These are phyloP conservation scores for Bipolaris oryzae DNA, from an alignment of 2,329 filamentous ascomycete genomes.

Conservation along the genomic window DNA sequence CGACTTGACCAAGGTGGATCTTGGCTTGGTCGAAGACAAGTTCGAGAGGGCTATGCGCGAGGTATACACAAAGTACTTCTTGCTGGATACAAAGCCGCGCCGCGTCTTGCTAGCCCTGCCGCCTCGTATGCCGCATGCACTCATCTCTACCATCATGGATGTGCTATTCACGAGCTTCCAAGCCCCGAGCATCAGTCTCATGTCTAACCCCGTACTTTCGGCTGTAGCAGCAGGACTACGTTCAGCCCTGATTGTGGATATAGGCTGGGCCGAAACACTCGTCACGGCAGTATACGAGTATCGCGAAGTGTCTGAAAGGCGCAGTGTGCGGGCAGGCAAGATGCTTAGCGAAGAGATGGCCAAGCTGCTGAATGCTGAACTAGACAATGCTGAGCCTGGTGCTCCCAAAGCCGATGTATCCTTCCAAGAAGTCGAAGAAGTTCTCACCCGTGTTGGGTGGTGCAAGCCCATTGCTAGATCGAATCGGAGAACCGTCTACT, in stretches of 20 bases:
- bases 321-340: conserved; percentile 77
- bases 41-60: conserved; percentile 82
- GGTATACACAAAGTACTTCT: conserved; percentile 76
- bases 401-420: conserved; percentile 37
- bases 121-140: conserved; percentile 74
- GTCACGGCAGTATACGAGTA: conserved; percentile 91
- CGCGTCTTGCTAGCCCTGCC: conserved; percentile 78
- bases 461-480: conserved; percentile 56
- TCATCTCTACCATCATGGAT: conserved; percentile 76
- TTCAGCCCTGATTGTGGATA: conserved; percentile 83
- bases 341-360: conserved; percentile 72
- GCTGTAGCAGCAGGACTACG: conserved; percentile 81
- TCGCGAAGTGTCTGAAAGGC: conserved; percentile 73
- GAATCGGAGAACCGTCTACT: conserved; percentile 41
- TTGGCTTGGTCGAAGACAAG: conserved; percentile 83
- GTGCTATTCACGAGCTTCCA: conserved; percentile 83
- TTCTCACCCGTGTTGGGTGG: conserved; percentile 78
- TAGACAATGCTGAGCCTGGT: conserved; percentile 34
- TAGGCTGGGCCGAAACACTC: conserved; percentile 90
- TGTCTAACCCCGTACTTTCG: conserved; percentile 77
- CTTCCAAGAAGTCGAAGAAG: conserved; percentile 83
- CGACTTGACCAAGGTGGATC: conserved; percentile 73
- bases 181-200: conserved; percentile 77
- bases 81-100: conserved; percentile 75
- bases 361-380: conserved; percentile 62